Base-by-base conservation (phyloP, 1,284 basidiomycete genomes). In the Kalmanozyma brasiliensis region DNA sequence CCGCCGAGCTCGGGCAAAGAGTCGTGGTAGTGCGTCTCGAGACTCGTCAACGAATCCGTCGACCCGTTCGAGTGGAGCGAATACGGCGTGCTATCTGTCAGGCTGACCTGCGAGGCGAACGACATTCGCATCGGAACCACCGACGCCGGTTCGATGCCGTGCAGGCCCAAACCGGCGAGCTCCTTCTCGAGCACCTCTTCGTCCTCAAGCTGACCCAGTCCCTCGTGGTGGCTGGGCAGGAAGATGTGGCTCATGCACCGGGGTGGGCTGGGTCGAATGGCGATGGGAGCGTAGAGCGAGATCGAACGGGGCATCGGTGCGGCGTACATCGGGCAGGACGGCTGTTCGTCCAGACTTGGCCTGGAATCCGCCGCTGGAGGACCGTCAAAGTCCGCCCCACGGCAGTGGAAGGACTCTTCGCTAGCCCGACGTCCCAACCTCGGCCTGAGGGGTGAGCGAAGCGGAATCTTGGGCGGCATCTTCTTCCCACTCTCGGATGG, bases 371-470 rank as follows among this genome's bases (percentile, higher is more conserved):
- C 36, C 17, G 36, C 36, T 11, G n/a, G 36, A 11, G 36, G 36
- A 11, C 36, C 36, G n/a, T 38, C 36, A 22, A 38, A 38, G 4
- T 9, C 36, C 8, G 8, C 2, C 5, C 36, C 36, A 3, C 36
- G 17, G 36, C 36, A 38, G 19, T 19, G 19, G 36, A 38, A 38
- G 8, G 36, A 38, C 36, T 38, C 36, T 38, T 38, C 36, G 17
- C 17, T 20, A 5, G 36, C 36, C 4, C 36, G 17, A 22, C 36
- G 36, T 17, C 9, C 13, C 19, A 38, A 11, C 3, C 36, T 29
- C 26, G 26, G 19, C 6, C 36, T 17, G 17, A 20, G 17, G 3
- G 36, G 22, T 8, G 36, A 38, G 19, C 19, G 19, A 17, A n/a
- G 35, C 10, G 36, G 36, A 8, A 38, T 11, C 36, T 38, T 38